A percentile compares a stretch with the other conserved stretches of the same genome.
These are phyloP conservation scores for Termitomyces sp. DNA, from an alignment of 768 basidiomycete species.

Conservation along the genomic window DNA sequence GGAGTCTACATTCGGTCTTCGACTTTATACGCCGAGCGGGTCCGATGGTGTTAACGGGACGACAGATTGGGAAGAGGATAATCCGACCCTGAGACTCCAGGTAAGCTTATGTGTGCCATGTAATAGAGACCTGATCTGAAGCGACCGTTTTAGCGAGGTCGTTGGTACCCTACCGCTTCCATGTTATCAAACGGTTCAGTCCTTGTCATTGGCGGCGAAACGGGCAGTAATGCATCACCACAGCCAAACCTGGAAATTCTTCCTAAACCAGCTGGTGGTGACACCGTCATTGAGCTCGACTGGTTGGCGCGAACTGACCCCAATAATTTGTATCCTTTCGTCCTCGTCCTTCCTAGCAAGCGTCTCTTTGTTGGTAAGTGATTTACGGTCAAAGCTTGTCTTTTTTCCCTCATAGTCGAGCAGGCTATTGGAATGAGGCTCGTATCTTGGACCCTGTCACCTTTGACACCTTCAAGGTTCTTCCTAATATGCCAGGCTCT, in stretches of 20 bases:
- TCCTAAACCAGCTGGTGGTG: conserved; percentile 60
- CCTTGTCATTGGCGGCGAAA: conserved; percentile 71
- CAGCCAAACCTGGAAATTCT: conserved; percentile 70
- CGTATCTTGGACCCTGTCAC: conserved; percentile 64
- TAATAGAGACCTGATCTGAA: not conserved
- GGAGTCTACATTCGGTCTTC: conserved; percentile 65
- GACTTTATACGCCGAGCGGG: conserved; percentile 71
- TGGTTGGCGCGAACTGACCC: conserved; percentile 72
- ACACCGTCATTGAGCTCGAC: conserved; percentile 55
- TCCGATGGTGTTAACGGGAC: conserved; percentile 63
- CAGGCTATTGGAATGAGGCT: conserved; percentile 80
- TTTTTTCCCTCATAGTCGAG: not conserved
- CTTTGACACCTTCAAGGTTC: conserved; percentile 49
- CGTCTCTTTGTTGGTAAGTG: conserved; percentile 63
- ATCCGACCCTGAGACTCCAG: conserved; percentile 51
- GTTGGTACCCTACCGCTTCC: conserved; percentile 72
- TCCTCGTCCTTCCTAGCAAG: conserved; percentile 64
- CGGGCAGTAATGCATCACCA: conserved; percentile 59
- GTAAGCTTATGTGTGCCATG: conserved; percentile 24
- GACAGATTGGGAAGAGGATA: conserved; percentile 78
- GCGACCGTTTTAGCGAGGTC: conserved; percentile 36
- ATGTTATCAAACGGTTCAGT: conserved; percentile 71
- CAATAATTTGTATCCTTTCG: conserved; percentile 76
- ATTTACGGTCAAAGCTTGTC: not conserved
- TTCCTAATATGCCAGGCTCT: conserved; percentile 73